phyloP scores from a whole-genome alignment of 129 eudicot genomes.

The Sambucus nigra region DNA sequence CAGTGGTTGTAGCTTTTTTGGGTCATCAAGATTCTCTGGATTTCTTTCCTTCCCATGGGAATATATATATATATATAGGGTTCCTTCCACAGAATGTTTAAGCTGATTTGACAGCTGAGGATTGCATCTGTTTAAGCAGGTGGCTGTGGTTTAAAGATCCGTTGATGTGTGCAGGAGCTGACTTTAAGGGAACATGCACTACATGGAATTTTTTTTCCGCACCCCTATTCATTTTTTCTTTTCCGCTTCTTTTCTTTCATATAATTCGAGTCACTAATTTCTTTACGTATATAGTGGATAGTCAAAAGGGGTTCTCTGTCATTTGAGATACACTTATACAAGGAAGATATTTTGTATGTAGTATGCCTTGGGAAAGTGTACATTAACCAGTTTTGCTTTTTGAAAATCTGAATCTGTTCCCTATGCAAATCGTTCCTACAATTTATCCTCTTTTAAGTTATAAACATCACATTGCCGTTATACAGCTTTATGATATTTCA shows the following conservation, averaged over 20 bases:
- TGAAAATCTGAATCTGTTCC: conserved; percentile 22
- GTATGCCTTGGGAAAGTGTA: conserved; percentile 29
- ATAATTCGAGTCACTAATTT: conserved; percentile 24
- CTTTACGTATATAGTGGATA: conserved; percentile 36
- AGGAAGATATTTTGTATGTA: conserved; percentile 37
- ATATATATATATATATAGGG: conserved; percentile 11
- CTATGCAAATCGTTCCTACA: not conserved
- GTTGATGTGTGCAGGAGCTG: conserved; percentile 12
- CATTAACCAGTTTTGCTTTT: conserved; percentile 51
- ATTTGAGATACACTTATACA: conserved; percentile 21
- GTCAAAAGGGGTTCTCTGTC: conserved; percentile 23
- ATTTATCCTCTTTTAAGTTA: too few species aligned
- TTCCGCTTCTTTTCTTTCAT: conserved; percentile 5
- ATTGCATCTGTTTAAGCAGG: conserved; percentile 15
- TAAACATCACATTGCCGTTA: too few species aligned
- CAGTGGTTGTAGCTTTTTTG: conserved; percentile 9
- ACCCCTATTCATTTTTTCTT: conserved; percentile 11
- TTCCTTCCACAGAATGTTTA: too few species aligned
- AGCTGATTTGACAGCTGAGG: conserved; percentile 10
- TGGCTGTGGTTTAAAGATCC: conserved; percentile 13
- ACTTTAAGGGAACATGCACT: conserved; percentile 15
- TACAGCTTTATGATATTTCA: too few species aligned
- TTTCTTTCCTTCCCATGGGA: conserved; percentile 23
- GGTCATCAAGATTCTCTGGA: conserved; percentile 12
- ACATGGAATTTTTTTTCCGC: conserved; percentile 25